A percentile compares a stretch with the other conserved stretches of the same genome.
Evolutionary conservation across 805 yeast genomes (phyloP).

Genomic region (Isabelozyma gotoi): DNA sequence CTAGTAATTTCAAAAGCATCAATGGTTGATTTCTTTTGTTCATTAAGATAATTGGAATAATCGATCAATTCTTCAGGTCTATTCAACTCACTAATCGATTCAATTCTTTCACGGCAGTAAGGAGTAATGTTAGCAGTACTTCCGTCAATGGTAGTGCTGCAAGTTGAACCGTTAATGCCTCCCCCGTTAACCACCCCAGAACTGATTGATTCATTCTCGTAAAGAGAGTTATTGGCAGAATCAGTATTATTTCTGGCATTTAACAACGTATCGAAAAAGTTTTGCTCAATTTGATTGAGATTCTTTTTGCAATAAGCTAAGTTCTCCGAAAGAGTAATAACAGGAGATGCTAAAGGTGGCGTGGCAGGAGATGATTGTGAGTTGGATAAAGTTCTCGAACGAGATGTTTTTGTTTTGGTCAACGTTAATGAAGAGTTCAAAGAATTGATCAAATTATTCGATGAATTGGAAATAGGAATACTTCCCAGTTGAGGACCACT

Average conservation of each 20-base stretch:
- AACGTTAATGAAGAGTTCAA: constrained; percentile 2
- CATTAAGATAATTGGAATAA: constrained; percentile 29
- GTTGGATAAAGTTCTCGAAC: constrained; percentile 20
- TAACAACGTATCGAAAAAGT: constrained; percentile 26
- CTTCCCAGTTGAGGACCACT: not conserved
- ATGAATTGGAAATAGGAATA: not conserved
- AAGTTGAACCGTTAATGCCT: not conserved
- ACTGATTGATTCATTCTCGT: not conserved
- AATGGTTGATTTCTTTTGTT: constrained; percentile 31
- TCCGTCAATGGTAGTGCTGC: not conserved
- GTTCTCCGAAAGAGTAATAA: constrained; percentile 39
- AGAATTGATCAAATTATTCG: constrained; percentile 1
- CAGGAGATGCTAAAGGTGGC: constrained; percentile 36
- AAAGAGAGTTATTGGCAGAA: not conserved
- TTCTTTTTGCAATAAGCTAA: constrained; percentile 25
- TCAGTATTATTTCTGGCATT: constrained; percentile 1
- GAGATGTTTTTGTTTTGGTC: constrained; percentile 4
- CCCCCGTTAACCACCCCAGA: not conserved
- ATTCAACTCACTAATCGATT: constrained; percentile 21
- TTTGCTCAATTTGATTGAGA: constrained; percentile 32
- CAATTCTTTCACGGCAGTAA: constrained; percentile 5
- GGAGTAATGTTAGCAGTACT: not conserved
- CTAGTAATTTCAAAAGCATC: constrained; percentile 35
- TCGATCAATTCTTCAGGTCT: constrained; percentile 24
- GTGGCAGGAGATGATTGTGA: constrained; percentile 25